These are phyloP conservation scores for Chaetoceros tenuissimus DNA, from an alignment of 108 stramenopile genomes.

Conservation along the genomic window DNA sequence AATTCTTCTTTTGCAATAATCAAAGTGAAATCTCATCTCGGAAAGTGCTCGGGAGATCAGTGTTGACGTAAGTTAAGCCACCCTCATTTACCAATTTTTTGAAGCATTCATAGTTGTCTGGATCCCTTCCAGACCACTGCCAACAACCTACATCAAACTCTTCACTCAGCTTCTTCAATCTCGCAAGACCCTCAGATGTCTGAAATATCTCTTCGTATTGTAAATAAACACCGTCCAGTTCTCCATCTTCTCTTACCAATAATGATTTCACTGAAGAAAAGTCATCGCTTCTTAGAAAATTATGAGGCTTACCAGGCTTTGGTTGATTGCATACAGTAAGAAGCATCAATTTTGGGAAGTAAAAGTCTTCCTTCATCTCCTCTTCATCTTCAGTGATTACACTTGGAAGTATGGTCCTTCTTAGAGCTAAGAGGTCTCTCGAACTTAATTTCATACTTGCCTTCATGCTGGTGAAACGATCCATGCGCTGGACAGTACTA, in stretches of 20 bases:
- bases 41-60: slow-evolving; percentile 58
- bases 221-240: slow-evolving; percentile 65
- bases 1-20: no score
- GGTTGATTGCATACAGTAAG: slow-evolving; percentile 49
- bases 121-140: slow-evolving; percentile 44
- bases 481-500: no score
- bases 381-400: no score
- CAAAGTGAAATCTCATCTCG: slow-evolving; percentile 20
- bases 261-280: slow-evolving; percentile 41
- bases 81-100: slow-evolving; percentile 37
- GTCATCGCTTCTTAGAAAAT: slow-evolving; percentile 28
- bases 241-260: slow-evolving; percentile 32
- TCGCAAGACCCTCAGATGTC: slow-evolving; percentile 30
- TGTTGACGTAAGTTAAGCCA: slow-evolving; percentile 65
- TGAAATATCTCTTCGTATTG: slow-evolving; percentile 62
- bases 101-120: slow-evolving; percentile 53
- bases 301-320: slow-evolving; percentile 5
- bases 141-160: slow-evolving; percentile 52
- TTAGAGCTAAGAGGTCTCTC: slow-evolving; percentile 8
- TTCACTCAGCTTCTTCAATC: slow-evolving; percentile 27
- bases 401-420: no score
- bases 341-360: slow-evolving; percentile 48
- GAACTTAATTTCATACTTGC: slow-evolving; percentile 17
- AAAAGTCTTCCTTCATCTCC: no score
- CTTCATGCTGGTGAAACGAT: slow-evolving; percentile 25